Conservation (phyloP, 169 alveolate genomes). For the Eimeria mitis region DNA sequence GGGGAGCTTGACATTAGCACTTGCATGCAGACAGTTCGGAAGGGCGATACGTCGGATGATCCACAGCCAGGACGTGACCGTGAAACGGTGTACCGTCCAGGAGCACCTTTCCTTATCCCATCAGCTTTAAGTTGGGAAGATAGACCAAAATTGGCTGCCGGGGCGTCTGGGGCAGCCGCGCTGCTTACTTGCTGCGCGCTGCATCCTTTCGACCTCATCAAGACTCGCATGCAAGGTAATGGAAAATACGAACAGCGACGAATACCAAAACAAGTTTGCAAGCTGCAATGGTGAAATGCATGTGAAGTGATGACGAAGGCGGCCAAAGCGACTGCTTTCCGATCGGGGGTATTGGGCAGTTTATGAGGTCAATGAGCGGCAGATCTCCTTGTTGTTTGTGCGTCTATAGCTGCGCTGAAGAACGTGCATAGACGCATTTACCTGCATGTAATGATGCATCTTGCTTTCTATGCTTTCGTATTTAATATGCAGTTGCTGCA, state of each 20-base stretch:
- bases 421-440: background rate
- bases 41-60: background rate
- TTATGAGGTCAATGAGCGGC: background rate
- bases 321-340: background rate
- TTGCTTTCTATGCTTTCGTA: background rate
- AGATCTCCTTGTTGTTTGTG: background rate
- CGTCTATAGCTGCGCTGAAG: background rate
- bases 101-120: background rate
- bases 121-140: background rate
- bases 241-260: background rate
- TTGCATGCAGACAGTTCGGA: background rate
- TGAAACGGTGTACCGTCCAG: background rate
- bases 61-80: background rate
- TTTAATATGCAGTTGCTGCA: conserved; percentile 52
- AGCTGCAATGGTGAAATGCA: background rate
- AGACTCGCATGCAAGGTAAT: conserved; percentile 82
- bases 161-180: conserved; percentile 82
- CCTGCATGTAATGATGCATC: background rate
- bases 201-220: conserved; percentile 83
- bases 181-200: conserved; percentile 74
- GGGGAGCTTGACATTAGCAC: conserved; percentile 1
- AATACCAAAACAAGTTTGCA: background rate
- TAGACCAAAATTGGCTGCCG: conserved; percentile 48
- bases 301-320: background rate
- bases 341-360: background rate